Base-by-base conservation (phyloP, 176 grass and related monocot species). In the Ampelocalamus luodianensis region DNA sequence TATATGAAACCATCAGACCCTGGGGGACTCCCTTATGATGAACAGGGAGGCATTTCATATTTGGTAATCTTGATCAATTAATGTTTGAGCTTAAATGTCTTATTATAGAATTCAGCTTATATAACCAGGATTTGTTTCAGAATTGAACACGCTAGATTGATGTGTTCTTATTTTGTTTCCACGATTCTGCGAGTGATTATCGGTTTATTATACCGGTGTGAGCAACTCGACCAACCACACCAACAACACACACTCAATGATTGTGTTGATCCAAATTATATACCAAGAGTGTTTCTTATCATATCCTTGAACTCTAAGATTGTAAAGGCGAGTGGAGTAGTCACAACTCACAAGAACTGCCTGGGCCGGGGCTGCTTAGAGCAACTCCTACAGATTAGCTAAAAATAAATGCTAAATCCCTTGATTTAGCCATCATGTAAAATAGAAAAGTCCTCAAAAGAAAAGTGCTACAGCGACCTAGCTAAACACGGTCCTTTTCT, bases 231-330 rank as follows among this genome's bases (percentile, higher is more conserved):
- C 91, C 50, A 98, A 90, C 56, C 91, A 93, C 86, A 93, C 89
- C 10, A 98, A 93, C 91, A 90, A 95, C 82, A 89, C 93, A 38
- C 96, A 95, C 8, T 93, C 96, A 8, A 44, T 95, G 81, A 93
- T 98, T 65, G 93, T 98, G 4, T 16, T 98, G 62, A 88, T 98
- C 82, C 96, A 98, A 79, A n/a, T n/a, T 98, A 95, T 69, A 86
- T 98, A 39, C 96, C 93, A 2, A 90, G 96, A 51, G 82, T 95
- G 27, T 93, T 90, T 37, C 96, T 98, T n/a, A 95, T 95, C 72
- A 77, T 95, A 34, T 88, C 85, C 37, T 73, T 98, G 68, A 93
- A 95, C 85, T 85, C 84, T 45, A 93, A 90, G 84, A 98, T 95
- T 39, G 89, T 98, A 10, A 98, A 98, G 79, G 78, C 93, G 3